Base-by-base conservation (phyloP, 1,139 yeast genomes). In the Saccharomyces uvarum region DNA sequence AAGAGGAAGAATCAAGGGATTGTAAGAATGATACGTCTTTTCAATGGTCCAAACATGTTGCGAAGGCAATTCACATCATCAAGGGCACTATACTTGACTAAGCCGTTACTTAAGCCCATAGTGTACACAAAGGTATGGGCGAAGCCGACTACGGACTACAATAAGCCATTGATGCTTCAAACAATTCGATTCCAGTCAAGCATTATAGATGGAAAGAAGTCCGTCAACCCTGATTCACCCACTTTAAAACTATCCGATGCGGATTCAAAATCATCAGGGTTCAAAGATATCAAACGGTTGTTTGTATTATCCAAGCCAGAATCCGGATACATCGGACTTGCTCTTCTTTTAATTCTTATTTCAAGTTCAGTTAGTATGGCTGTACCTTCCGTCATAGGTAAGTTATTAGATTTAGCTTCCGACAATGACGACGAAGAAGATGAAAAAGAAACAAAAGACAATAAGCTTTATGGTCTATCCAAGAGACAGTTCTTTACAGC, bases 371-470 rank as follows among this genome's bases (percentile, higher is more conserved):
- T 89, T 6, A 77, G 87, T 14, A 84, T 91, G 87, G 75, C 86
- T 2, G 74, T 90, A 31, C 97, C 98, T 1, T 77, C 87, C 58
- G 77, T 86, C 13, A 88, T 93, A 50, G 98, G 98, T 31, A 86
- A 86, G 63, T 83, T 84, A 47, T 69, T 84, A 50, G 90, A 84
- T 65, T 77, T 84, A 3, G 84, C 74, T 53, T 41, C 53, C 5
- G 48, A 47, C 8, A 53, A 56, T n/a, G 56, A 55, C 2, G 61
- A 59, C 16, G 56, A 55, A 13, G 64, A 63, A 26, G 52, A 55
- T 27, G 50, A 55, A 3, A 57, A 55, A 26, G 57, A 60, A 7
- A 74, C 73, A 6, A 69, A 71, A 48, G 63, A 70, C 8, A 62
- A 62, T n/a, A 54, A 51, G 31, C 61, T 64, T 24, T 80, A 77